phyloP scores from a whole-genome alignment of 169 alveolate genomes.

The Besnoitia besnoiti region DNA sequence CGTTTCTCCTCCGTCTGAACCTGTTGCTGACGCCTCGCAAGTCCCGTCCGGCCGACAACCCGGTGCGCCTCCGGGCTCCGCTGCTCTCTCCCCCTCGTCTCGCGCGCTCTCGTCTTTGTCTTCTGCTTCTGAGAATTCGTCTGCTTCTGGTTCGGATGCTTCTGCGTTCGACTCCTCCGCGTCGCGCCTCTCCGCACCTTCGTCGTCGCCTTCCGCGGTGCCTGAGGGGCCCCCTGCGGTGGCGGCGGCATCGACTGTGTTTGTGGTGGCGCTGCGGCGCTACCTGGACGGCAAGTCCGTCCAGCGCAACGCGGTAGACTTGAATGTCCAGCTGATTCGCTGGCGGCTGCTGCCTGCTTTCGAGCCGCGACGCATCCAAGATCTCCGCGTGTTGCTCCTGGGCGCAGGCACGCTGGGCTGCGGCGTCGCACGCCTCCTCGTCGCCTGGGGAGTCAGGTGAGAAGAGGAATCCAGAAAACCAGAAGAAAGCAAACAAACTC shows the following conservation, averaged over 20 bases:
- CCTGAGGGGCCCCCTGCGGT: background rate
- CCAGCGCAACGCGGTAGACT: constrained; percentile 89
- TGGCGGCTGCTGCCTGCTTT: constrained; percentile 93
- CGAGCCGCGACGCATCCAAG: constrained; percentile 79
- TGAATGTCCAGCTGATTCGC: constrained; percentile 92
- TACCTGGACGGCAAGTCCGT: constrained; percentile 82
- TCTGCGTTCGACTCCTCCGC: too few species aligned
- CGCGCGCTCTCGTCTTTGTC: too few species aligned
- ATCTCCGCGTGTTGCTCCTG: constrained; percentile 81
- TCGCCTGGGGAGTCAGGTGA: constrained; percentile 94
- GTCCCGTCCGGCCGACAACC: background rate
- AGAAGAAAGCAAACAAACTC: too few species aligned
- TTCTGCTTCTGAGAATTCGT: background rate
- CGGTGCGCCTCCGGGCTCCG: too few species aligned
- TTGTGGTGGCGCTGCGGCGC: constrained; percentile 78
- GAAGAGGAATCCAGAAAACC: background rate
- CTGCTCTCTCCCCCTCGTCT: too few species aligned
- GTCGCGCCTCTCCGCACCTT: background rate
- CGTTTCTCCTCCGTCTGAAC: background rate
- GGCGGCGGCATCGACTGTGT: constrained; percentile 34
- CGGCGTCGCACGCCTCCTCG: constrained; percentile 86
- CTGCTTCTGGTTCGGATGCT: too few species aligned
- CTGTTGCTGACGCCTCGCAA: background rate
- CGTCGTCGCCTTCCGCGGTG: background rate
- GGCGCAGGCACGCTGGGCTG: constrained; percentile 91